Evolutionary conservation across 192 early-diverging fungal genomes (phyloP), one percentile per base, ranked within the genome.

Genomic region (Cladochytrium replicatum): DNA sequence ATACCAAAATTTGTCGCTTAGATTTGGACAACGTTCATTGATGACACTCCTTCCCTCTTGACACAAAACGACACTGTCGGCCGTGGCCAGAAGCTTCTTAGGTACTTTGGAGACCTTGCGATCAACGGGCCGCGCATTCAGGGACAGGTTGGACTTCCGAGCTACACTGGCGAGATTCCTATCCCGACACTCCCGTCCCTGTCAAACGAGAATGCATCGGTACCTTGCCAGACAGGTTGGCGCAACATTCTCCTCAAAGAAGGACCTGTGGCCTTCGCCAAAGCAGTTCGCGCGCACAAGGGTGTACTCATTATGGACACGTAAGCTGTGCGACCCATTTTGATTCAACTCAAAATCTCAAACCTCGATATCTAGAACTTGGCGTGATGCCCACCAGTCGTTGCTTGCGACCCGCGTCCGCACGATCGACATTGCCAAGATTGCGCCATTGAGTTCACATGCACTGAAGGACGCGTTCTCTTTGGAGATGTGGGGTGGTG

Each of bases 11-110:
- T 46, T 3, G 22, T 3, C 4, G n/a, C 22, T 22, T 73, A 75
- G 53, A 78, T 87, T 59, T 97, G 93, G 93, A 97, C 93, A 11
- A 97, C 93, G 6, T 97, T 93, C 48, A 93, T 97, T 56, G 93
- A 97, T 61, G 93, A 95, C 65, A 88, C 91, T 1, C 93, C 93
- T 2, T 78, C 86, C 68, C 75, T 97, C 32, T 90, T 97, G 62
- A 66, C 79, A 39, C 63, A 79, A n/a, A 85, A 78, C 52, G 79
- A 78, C 50, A 72, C 73, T 58, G 77, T 80, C 40, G 89, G 89
- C 73, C 82, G 88, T 56, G 90, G 87, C 15, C 84, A 88, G 34
- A 86, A 87, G 66, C 58, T 97, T 27, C 66, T 97, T 53, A 70
- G 76, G 30, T 97, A 95, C 52, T 73, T 97, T 7, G 93, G 86